These are phyloP conservation scores for Neofusicoccum cordaticola DNA, from an alignment of 2,329 filamentous ascomycete genomes.

Conservation along the genomic window DNA sequence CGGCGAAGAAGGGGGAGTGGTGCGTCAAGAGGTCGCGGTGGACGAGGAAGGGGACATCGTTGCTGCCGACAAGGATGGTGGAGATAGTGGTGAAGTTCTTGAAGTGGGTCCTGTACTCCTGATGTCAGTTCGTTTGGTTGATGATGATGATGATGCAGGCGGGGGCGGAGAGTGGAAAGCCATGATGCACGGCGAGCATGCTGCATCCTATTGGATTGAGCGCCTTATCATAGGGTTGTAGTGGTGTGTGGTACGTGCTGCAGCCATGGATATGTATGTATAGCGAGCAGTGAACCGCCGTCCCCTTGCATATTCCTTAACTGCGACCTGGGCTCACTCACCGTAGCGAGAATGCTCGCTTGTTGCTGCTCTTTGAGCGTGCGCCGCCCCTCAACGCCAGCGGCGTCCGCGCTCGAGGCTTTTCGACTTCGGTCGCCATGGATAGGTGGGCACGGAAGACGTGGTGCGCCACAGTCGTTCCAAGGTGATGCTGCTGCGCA, in stretches of 20 bases:
- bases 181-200: background rate
- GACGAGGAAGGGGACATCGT: conserved; percentile 41
- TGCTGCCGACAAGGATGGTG: conserved; percentile 39
- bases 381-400: conserved; percentile 6
- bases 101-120: conserved; percentile 35
- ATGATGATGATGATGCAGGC: too few species aligned
- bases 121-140: background rate
- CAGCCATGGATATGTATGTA: background rate
- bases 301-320: conserved; percentile 12
- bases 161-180: too few species aligned
- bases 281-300: background rate
- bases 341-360: conserved; percentile 17
- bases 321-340: background rate
- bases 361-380: conserved; percentile 4
- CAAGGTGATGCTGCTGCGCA: background rate
- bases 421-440: conserved; percentile 14
- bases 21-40: conserved; percentile 49
- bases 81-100: conserved; percentile 39
- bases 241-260: background rate
- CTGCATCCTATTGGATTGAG: background rate
- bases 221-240: background rate
- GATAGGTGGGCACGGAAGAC: background rate
- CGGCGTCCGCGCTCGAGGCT: background rate
- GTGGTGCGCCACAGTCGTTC: background rate
- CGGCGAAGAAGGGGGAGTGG: conserved; percentile 51